Percentiles rank a stretch among this genome's conserved stretches.
Conservation (phyloP, 495 filamentous ascomycete species). For the Margaritispora aquatica region DNA sequence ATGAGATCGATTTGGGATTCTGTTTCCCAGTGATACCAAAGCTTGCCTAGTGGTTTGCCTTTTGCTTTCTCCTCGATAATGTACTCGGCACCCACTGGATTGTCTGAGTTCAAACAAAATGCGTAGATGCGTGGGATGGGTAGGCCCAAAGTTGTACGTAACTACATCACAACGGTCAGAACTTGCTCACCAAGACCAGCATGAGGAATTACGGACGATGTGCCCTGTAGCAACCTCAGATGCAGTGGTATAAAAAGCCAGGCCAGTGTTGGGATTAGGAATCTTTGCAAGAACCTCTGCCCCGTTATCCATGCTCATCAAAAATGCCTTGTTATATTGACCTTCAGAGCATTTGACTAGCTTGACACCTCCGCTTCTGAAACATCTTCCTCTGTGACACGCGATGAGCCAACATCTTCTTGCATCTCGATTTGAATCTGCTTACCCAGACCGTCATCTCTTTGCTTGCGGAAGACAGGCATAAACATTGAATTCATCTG, state of each 20-base stretch:
- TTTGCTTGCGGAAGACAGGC: too few relatives aligned
- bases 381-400: too few relatives aligned
- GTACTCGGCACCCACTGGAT: slow-evolving; percentile 21
- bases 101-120: too few relatives aligned
- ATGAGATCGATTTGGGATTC: slow-evolving; percentile 29
- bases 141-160: too few relatives aligned
- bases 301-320: slow-evolving; percentile 37
- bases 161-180: too few relatives aligned
- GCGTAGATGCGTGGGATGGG: too few relatives aligned
- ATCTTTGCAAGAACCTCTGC: slow-evolving; percentile 31
- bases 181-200: too few relatives aligned
- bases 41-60: slow-evolving; percentile 12
- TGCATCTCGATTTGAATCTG: too few relatives aligned
- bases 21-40: slow-evolving; percentile 25
- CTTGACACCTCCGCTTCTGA: slow-evolving; percentile 31
- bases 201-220: too few relatives aligned
- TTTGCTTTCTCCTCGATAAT: slow-evolving; percentile 19
- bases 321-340: slow-evolving; percentile 30
- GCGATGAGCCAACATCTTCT: too few relatives aligned
- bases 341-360: slow-evolving; percentile 32
- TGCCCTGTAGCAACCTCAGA: slow-evolving; percentile 33
- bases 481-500: too few relatives aligned
- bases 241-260: slow-evolving; percentile 19
- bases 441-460: too few relatives aligned
- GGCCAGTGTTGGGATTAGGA: slow-evolving; percentile 17